Base-by-base conservation (phyloP, 2,329 filamentous ascomycete genomes). In the Plectosphaerella plurivora region DNA sequence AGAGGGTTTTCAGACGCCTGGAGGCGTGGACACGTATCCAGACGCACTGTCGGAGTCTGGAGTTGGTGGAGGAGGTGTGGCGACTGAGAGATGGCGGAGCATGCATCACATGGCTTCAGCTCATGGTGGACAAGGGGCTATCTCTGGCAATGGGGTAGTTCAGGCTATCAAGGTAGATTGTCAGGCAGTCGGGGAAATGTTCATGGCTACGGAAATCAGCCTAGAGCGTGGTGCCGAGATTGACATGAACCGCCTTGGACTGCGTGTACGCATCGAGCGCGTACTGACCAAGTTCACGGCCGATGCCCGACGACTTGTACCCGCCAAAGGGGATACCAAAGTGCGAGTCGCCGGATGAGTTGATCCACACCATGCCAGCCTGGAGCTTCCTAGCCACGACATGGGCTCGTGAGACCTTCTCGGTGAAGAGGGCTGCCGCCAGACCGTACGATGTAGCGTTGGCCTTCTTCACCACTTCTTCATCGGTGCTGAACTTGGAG, bases 391-490 rank as follows among this genome's bases (percentile, higher is more conserved):
- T 73, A 45, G 74, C 66, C 8, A 71, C 63, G 51, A 57, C 63
- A 55, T 68, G 66, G 14, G 68, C 68, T 47, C 61, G 61, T 12
- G 60, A 68, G 44, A 83, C 70, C 59, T 82, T 74, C 57, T 77
- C 68, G 0, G 80, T 83, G 57, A 82, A 84, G 5, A 84, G 66
- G 0, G 79, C 75, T 3, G 75, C 74, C 4, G 77, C 77, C 0
- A 83, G 68, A 9, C 80, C 79, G 54, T 83, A 82, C 0, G 68
- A 75, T 2, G 73, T 77, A 58, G 81, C 55, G 18, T 67, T 65
- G 5, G 65, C 65, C 44, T 60, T 63, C 20, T 53, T 51, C 3
- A 65, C 53, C 5, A 52, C 63, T 33, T 65, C 63, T 9, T 59
- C 55, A 2, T 59, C 57, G 0, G 54, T 63, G 1, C 51, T 58